Evolutionary conservation across 2,329 filamentous ascomycete species (phyloP), one percentile per base, ranked within the genome.

Genomic region (Ophiostoma australiae): DNA sequence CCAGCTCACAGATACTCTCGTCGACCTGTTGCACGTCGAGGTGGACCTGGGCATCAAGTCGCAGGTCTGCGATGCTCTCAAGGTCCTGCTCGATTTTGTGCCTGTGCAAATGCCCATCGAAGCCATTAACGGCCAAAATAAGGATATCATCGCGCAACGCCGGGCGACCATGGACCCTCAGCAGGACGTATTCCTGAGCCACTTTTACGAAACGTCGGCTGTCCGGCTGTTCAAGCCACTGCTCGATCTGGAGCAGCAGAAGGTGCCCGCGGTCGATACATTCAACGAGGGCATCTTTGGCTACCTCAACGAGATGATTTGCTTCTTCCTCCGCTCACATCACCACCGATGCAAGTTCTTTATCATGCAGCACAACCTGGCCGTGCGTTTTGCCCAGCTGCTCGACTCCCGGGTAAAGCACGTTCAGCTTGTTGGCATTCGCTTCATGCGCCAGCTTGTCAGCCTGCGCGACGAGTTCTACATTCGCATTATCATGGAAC

Each of bases 1-100:
- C 1, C 92, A 93, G 4, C 81, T 99, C 70, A 97, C 93, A 1
- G 95, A 98, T 78, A 96, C 92, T 0, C 82, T 99, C 58, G 97
- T 98, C 72, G 94, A 97, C 76, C 84, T 99, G 61, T 86, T 99
- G 1, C 85, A 98, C 67, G 89, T 95, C 1, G 95, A 99, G 81
- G 90, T 92, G 23, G 95, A 99, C 77, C 84, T 98, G 20, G 95
- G 95, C 0, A 93, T 98, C 73, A 97, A 97, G 80, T 93, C 93
- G 37, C 95, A 98, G 79, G 90, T 98, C 77, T 93, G 94, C 3
- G 95, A 99, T 81, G 93, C 94, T 8, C 90, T 99, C 78, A 97
- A 97, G 80, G 91, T 98, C 31, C 84, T 99, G 13, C 85, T 99
- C 48, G 95, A 98, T 84, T 93, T 78, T 81, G 89, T 80, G 79